These are phyloP conservation scores for Paecilomyces fulvus DNA, from an alignment of 2,329 filamentous ascomycete genomes.

Conservation along the genomic window DNA sequence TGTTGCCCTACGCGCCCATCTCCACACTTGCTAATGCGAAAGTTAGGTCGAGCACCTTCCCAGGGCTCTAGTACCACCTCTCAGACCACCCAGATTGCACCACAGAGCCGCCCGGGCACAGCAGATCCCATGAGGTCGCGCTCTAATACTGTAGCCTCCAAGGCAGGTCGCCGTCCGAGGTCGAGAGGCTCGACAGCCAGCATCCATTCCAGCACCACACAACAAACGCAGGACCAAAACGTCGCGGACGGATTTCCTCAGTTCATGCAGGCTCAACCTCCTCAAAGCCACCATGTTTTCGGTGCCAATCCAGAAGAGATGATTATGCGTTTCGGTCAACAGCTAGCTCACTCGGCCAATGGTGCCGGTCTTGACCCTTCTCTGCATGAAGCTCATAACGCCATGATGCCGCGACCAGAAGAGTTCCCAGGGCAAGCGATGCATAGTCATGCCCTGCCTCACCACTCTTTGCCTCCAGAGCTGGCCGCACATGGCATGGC, in stretches of 20 bases:
- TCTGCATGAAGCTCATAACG: conserved; percentile 28
- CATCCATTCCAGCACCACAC: conserved; percentile 39
- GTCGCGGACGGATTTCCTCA: conserved; percentile 30
- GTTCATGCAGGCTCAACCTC: conserved; percentile 29
- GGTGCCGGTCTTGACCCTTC: conserved; percentile 28
- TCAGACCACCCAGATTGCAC: conserved; percentile 29
- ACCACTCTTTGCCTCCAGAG: conserved; percentile 28
- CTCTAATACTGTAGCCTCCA: conserved; percentile 32
- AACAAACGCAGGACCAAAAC: conserved; percentile 36
- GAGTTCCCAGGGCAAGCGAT: conserved; percentile 29
- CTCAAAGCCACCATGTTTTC: conserved; percentile 27
- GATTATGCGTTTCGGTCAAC: conserved; percentile 37
- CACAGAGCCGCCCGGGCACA: conserved; percentile 33
- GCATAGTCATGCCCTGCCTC: conserved; percentile 25
- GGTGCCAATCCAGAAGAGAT: conserved; percentile 36
- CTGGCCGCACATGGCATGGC: conserved; percentile 25
- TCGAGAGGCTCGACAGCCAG: conserved; percentile 41
- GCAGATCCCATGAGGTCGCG: conserved; percentile 33
- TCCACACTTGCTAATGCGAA: conserved; percentile 5
- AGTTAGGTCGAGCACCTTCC: conserved; percentile 27
- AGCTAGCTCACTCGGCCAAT: conserved; percentile 30
- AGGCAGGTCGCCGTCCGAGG: conserved; percentile 32
- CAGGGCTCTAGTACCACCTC: conserved; percentile 29
- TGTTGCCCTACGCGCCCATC: conserved; percentile 3
- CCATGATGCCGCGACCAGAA: conserved; percentile 28